Base-by-base conservation (phyloP, 805 yeast species). In the Metschnikowia amazonensis region DNA sequence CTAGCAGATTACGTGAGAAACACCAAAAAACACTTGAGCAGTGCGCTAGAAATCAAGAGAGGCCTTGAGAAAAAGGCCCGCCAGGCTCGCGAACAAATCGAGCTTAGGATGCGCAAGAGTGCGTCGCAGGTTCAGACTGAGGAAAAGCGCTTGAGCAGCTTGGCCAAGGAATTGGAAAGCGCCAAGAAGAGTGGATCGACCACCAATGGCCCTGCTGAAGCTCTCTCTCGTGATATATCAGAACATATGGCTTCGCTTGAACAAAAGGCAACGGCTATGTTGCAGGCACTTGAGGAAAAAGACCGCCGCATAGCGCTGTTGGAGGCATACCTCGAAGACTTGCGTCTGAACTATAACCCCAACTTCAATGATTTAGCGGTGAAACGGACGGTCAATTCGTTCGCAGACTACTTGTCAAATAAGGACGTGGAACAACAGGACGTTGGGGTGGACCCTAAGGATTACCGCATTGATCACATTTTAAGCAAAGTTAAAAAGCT, bases 301-400 rank as follows among this genome's bases (percentile, higher is more conserved):
- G 33, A 28, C 25, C 33, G 32, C n/a, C 41, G 13, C 13, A 27
- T 37, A 14, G 31, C 25, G 2, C 5, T 27, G 3, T 60, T 84
- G 46, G 83, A 80, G 49, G 38, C 45, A 2, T 71, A 85, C 14
- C 59, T 88, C 41, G 62, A 64, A 2, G 64, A 65, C 4, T 68
- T 90, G 65, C 62, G 72, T 7, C 58, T 69, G 2, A 76, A 77
- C n/a, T 89, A 86, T 64, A 87, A 89, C 56, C 87, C 86, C 39
- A 85, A 89, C 57, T 80, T 89, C 66, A 89, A 90, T 60, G 97
- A 90, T 64, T 79, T 81, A 6, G 95, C 90, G 0, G 97, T 90
- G 16, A 88, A 88, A 61, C 76, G 71, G 17, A 82, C 90, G 1
- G 82, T 89, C 14, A 68, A 76, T 16, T 67, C 69, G 0, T 84